phyloP scores from a whole-genome alignment of 2,329 filamentous ascomycete species.

The Ophiostoma himal-ulmi region DNA sequence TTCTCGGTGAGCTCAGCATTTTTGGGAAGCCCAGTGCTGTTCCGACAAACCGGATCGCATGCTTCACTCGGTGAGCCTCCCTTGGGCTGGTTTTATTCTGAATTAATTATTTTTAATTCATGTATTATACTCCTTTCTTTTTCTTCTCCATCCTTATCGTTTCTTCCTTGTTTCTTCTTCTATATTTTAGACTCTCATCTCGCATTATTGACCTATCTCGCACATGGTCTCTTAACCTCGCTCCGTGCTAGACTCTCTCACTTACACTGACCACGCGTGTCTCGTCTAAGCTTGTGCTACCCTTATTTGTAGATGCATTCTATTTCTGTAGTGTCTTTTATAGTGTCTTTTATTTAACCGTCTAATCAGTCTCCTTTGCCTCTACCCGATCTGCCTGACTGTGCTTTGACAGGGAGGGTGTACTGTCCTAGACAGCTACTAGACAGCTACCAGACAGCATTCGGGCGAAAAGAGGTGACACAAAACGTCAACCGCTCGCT shows the following conservation, averaged over 20 bases:
- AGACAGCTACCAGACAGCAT: neutral
- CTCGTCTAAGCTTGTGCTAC: conserved; percentile 2
- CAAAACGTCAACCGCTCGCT: conserved; percentile 23
- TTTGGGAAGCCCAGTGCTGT: neutral
- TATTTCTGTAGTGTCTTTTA: neutral
- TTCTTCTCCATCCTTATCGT: neutral
- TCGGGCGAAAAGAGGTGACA: conserved; percentile 15
- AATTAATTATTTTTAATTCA: neutral
- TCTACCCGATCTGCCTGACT: neutral
- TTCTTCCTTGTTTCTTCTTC: neutral
- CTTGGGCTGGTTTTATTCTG: neutral
- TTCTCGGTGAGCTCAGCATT: neutral
- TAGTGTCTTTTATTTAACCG: neutral
- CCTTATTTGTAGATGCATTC: neutral
- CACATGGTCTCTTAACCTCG: conserved; percentile 1
- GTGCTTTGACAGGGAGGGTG: neutral
- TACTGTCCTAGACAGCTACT: conserved; percentile 10
- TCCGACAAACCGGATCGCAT: neutral
- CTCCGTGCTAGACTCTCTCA: neutral
- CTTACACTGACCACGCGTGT: neutral
- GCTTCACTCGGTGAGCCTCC: neutral
- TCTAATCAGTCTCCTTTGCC: neutral
- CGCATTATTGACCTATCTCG: neutral
- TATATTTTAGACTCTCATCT: neutral
- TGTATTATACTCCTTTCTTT: neutral